These are phyloP conservation scores for Bauhinia variegata DNA, from an alignment of 306 rosid genomes.

Conservation along the genomic window DNA sequence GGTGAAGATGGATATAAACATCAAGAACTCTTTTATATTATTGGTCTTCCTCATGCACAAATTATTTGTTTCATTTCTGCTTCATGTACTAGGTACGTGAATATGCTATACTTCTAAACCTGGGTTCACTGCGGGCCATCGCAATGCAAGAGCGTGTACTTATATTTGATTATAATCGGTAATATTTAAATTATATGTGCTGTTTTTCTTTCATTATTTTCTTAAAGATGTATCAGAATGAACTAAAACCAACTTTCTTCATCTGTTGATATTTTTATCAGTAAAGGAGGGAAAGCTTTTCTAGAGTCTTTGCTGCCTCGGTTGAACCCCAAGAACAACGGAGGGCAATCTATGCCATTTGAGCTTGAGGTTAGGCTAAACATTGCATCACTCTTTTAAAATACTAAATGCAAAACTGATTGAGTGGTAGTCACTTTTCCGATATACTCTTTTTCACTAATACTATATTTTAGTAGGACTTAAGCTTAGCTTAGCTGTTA, in stretches of 20 bases:
- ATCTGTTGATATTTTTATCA: constrained; percentile 43
- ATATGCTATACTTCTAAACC: constrained; percentile 84
- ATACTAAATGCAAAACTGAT: constrained; percentile 14
- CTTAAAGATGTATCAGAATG: constrained; percentile 21
- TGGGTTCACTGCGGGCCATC: constrained; percentile 93
- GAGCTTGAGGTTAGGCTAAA: constrained; percentile 89
- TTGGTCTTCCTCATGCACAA: not conserved
- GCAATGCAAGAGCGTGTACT: constrained; percentile 90
- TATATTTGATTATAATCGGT: constrained; percentile 86
- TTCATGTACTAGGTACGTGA: constrained; percentile 79
- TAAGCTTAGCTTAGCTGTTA: not conserved
- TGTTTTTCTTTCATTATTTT: constrained; percentile 17
- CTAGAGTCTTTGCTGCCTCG: constrained; percentile 81
- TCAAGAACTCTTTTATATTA: constrained; percentile 1
- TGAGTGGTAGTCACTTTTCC: constrained; percentile 24
- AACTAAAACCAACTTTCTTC: constrained; percentile 34
- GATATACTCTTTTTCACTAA: constrained; percentile 4
- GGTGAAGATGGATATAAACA: constrained; percentile 22
- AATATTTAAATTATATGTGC: constrained; percentile 36
- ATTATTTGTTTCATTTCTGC: constrained; percentile 25
- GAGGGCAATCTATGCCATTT: constrained; percentile 95
- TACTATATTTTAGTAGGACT: constrained; percentile 15
- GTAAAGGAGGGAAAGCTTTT: constrained; percentile 95
- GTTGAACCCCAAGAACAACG: constrained; percentile 79
- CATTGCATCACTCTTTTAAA: no score